Base-by-base conservation (phyloP, 129 eudicot genomes). In the Tanacetum coccineum region DNA sequence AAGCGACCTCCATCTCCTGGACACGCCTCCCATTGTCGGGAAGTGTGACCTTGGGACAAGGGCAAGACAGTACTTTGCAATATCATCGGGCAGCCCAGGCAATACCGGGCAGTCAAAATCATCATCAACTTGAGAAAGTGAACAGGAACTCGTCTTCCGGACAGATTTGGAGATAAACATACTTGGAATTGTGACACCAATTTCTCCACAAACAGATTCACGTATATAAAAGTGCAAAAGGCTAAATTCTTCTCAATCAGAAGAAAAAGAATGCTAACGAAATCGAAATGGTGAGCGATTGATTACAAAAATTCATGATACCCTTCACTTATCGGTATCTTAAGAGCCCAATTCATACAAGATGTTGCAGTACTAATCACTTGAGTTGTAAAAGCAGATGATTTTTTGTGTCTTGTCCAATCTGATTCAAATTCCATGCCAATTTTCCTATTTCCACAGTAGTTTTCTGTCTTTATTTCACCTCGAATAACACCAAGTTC, bases 51-150 rank as follows among this genome's bases (percentile, higher is more conserved):
- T 87, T 14, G 99, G 99, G 51, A 86, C 96, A 40, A 93, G 95
- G 42, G 96, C 99, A 73, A 93, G 99, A 77, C 99, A 93, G 70
- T 86, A 59, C 66, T 86, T 89, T 66, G 96, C 90, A 66, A 93
- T 87, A 28, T 93, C 99, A 79, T 88, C 99, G 26, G 96, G 95
- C 70, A 93, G 79, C 75, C 99, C 96, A 17, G 99, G 99, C 74
- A 93, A 72, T 68, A 93, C 78, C 30, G 92, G 83, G 80, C 68
- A 66, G 75, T 80, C 40, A 69, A 53, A 17, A 68, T 81, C 88
- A 76, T 69, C 74, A 45, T 64, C 60, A 25, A 59, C 78, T 65
- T 21, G 59, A 73, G 78, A 83, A 57, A 70, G 30, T 44, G 48
- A 30, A 66, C 28, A 45, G 4, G 82, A 70, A 66, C 44, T 55